Evolutionary conservation across 2,329 filamentous ascomycete species (phyloP).

Genomic region (Paraconiothyrium brasiliense): DNA sequence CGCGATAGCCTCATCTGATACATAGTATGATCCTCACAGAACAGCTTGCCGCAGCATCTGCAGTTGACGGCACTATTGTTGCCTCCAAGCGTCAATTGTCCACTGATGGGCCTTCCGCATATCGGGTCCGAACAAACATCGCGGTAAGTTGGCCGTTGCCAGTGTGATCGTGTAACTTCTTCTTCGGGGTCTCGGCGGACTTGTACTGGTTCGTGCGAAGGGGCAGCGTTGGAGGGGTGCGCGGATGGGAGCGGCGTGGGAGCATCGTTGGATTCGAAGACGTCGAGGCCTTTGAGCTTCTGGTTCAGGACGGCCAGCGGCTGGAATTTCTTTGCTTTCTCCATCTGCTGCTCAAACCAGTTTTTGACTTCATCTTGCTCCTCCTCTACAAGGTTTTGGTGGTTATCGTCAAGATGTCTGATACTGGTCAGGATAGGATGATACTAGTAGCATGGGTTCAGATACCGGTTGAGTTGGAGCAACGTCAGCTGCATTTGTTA

Average conservation of each 20-base stretch:
- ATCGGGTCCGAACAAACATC: conserved; percentile 88
- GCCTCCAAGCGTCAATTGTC: conserved; percentile 73
- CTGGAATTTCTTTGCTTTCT: conserved; percentile 92
- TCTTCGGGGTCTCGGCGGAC: conserved; percentile 79
- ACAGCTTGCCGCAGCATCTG: conserved; percentile 88
- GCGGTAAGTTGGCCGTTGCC: conserved; percentile 79
- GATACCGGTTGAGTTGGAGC: conserved; percentile 78
- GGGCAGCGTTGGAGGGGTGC: conserved; percentile 40
- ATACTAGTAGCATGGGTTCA: conserved; percentile 14
- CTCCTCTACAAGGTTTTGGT: conserved; percentile 87
- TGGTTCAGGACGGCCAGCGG: conserved; percentile 91
- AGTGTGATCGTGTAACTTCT: conserved; percentile 85
- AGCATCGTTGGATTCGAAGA: conserved; percentile 91
- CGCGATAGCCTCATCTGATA: conserved; percentile 98
- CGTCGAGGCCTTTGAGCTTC: conserved; percentile 89
- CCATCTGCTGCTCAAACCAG: conserved; percentile 95
- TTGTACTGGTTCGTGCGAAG: conserved; percentile 38
- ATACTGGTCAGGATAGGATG: conserved; percentile 23
- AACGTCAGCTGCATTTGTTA: conserved; percentile 75
- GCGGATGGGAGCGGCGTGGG: conserved; percentile 53
- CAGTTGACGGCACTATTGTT: conserved; percentile 90
- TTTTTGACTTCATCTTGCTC: conserved; percentile 95
- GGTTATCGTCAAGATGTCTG: conserved; percentile 84
- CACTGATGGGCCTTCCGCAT: conserved; percentile 65
- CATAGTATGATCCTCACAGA: conserved; percentile 98